These are phyloP conservation scores for Pistacia vera DNA, from an alignment of 345 rosid species.

Conservation along the genomic window DNA sequence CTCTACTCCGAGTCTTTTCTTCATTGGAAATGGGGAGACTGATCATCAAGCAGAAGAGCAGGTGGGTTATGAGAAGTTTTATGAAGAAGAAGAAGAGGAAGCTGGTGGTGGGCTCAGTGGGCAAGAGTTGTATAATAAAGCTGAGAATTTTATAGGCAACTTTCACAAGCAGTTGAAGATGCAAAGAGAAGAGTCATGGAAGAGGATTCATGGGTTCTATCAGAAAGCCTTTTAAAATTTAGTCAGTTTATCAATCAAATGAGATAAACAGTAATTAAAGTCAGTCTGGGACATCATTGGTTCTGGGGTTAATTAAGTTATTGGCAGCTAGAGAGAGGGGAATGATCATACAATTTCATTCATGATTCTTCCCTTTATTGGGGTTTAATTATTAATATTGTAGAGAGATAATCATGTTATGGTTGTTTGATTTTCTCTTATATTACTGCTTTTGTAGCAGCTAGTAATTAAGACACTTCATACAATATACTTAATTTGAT, in stretches of 20 bases:
- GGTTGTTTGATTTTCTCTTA: neutral
- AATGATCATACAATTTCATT: slow-evolving; percentile 10
- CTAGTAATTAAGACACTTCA: slow-evolving; percentile 10
- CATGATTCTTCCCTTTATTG: slow-evolving; percentile 13
- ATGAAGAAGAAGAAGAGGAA: slow-evolving; percentile 26
- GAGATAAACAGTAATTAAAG: too few species aligned
- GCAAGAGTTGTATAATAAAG: slow-evolving; percentile 59
- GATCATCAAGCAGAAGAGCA: slow-evolving; percentile 22
- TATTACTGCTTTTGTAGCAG: neutral
- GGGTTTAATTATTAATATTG: neutral
- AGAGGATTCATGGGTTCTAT: slow-evolving; percentile 51
- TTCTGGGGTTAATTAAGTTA: slow-evolving; percentile 1
- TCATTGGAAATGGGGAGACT: slow-evolving; percentile 46
- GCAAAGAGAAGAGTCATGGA: slow-evolving; percentile 71
- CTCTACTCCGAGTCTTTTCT: slow-evolving; percentile 65
- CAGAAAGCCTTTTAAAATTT: slow-evolving; percentile 40
- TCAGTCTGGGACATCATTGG: slow-evolving; percentile 21
- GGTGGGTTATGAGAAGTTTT: neutral
- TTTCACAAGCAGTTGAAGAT: slow-evolving; percentile 71
- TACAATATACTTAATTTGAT: slow-evolving; percentile 9
- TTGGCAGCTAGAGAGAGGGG: neutral
- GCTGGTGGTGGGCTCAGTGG: slow-evolving; percentile 37
- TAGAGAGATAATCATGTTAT: neutral
- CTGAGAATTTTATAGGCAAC: slow-evolving; percentile 64
- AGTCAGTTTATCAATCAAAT: too few species aligned